phyloP scores from a whole-genome alignment of 495 filamentous ascomycete species.

The Penicillium lividum region DNA sequence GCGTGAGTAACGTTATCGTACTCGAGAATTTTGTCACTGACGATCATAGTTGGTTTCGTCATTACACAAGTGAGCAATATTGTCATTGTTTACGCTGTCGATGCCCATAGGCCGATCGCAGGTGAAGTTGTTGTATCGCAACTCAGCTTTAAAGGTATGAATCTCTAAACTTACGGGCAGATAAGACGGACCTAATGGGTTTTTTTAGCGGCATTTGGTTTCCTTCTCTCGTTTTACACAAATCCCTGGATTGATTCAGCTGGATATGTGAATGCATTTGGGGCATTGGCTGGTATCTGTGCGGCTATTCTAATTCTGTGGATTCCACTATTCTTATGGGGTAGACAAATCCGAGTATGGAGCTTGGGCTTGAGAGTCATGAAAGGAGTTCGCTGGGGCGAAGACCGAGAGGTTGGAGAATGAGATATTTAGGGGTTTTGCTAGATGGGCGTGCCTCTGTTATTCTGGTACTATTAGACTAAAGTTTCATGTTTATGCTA shows the following conservation, averaged over 20 bases:
- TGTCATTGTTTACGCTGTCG: conserved; percentile 44
- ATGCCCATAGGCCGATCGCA: conserved; percentile 53
- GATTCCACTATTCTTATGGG: conserved; percentile 49
- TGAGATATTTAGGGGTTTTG: not conserved
- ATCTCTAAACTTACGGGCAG: not conserved
- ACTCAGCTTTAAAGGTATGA: conserved; percentile 48
- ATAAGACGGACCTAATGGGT: not conserved
- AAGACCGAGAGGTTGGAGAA: conserved; percentile 8
- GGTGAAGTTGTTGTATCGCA: conserved; percentile 52
- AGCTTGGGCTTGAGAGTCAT: conserved; percentile 7
- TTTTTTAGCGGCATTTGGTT: conserved; percentile 46
- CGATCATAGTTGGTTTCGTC: conserved; percentile 5
- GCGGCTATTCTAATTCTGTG: conserved; percentile 36
- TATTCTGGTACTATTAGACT: not conserved
- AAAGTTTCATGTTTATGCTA: not conserved
- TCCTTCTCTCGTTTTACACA: conserved; percentile 58
- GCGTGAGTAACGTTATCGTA: not conserved
- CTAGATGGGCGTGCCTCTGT: not conserved
- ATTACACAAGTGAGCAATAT: conserved; percentile 7
- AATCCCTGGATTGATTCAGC: conserved; percentile 52
- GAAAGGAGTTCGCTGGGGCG: conserved; percentile 5
- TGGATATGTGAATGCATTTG: conserved; percentile 51
- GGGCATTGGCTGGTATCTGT: conserved; percentile 52
- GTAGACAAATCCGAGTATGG: conserved; percentile 29
- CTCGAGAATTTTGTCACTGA: not conserved